phyloP scores from a whole-genome alignment of 441 rosid species.

The Euphorbia corollata region DNA sequence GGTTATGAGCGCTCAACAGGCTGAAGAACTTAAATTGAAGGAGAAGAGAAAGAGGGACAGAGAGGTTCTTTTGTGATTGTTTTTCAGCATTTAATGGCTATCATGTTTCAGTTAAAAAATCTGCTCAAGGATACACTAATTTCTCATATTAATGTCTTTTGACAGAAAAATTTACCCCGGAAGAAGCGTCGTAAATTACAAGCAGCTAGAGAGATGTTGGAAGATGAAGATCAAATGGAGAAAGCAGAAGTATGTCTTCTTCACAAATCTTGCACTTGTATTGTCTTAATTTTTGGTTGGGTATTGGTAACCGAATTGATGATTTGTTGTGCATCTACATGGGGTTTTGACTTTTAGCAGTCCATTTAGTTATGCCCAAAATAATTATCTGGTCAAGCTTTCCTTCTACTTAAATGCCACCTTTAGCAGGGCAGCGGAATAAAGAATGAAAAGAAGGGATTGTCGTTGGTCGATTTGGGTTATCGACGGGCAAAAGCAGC shows the following conservation, averaged over 20 bases:
- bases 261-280: neutral
- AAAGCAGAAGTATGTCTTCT: slow-evolving; percentile 28
- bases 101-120: slow-evolving; percentile 7
- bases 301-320: too few species aligned
- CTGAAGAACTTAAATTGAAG: slow-evolving; percentile 84
- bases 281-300: neutral
- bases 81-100: neutral
- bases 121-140: too few species aligned
- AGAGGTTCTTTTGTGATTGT: slow-evolving; percentile 40
- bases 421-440: slow-evolving; percentile 43
- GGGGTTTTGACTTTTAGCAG: too few species aligned
- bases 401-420: slow-evolving; percentile 3
- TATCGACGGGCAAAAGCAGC: slow-evolving; percentile 88
- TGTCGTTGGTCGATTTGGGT: slow-evolving; percentile 69
- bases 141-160: slow-evolving; percentile 20
- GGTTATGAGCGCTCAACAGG: slow-evolving; percentile 72
- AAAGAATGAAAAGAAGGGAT: slow-evolving; percentile 55
- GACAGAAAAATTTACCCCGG: slow-evolving; percentile 85
- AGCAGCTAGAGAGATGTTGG: slow-evolving; percentile 96
- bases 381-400: neutral
- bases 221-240: slow-evolving; percentile 46
- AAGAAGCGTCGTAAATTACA: slow-evolving; percentile 83
- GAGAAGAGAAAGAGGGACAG: slow-evolving; percentile 85
- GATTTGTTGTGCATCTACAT: too few species aligned
- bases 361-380: too few species aligned